Conservation (phyloP, 345 rosid genomes). For the Sonneratia caseolaris region DNA sequence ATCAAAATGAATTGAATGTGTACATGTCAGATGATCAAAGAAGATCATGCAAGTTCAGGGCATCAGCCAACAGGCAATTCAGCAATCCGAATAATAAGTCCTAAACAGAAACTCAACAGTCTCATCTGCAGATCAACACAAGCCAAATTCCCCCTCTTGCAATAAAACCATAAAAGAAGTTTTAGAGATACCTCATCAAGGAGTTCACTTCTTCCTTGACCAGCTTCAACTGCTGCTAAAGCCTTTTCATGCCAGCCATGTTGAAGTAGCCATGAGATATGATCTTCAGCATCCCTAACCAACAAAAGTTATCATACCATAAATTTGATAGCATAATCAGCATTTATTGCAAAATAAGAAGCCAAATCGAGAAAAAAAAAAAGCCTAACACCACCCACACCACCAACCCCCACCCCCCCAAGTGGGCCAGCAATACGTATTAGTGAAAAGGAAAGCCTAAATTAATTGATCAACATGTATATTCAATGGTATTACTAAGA, state of each 20-base stretch:
- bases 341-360: neutral
- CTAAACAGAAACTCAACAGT: too few relatives aligned
- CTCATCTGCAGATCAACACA: neutral
- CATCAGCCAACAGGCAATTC: too few relatives aligned
- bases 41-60: too few relatives aligned
- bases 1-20: too few relatives aligned
- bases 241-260: slow-evolving; percentile 99
- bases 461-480: neutral
- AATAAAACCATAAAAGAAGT: neutral
- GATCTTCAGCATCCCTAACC: slow-evolving; percentile 95
- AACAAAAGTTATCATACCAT: slow-evolving; percentile 1
- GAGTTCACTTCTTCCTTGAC: slow-evolving; percentile 88
- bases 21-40: too few relatives aligned
- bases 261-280: slow-evolving; percentile 95
- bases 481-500: neutral
- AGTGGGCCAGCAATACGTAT: neutral
- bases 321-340: neutral
- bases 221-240: slow-evolving; percentile 93
- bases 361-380: neutral
- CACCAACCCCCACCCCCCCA: too few relatives aligned
- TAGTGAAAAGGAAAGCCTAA: neutral
- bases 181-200: slow-evolving; percentile 68
- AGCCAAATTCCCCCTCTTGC: neutral
- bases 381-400: neutral
- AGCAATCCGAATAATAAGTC: too few relatives aligned